Conservation (phyloP, 1,284 basidiomycete genomes). For the Apiotrichum domesticum region DNA sequence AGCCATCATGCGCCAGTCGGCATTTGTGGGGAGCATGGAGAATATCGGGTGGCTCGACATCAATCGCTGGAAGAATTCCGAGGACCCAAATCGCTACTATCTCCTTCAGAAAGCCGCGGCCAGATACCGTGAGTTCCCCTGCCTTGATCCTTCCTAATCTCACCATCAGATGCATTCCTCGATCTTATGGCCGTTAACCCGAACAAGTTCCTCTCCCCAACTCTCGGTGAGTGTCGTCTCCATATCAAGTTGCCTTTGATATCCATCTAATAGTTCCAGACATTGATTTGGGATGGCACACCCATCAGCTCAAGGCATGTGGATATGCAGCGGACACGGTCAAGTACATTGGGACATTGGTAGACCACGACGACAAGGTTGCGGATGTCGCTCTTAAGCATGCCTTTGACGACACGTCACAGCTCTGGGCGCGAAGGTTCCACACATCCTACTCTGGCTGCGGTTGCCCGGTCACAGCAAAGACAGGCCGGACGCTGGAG, state of each 20-base stretch:
- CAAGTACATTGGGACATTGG: constrained; percentile 14
- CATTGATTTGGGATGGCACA: constrained; percentile 46
- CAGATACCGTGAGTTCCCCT: constrained; percentile 30
- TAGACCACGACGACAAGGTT: constrained; percentile 37
- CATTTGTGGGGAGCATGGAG: constrained; percentile 32
- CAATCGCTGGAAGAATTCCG: constrained; percentile 12
- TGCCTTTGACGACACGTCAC: constrained; percentile 20
- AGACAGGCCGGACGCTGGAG: background rate
- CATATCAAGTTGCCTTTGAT: too few relatives aligned
- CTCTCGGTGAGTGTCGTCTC: constrained; percentile 12
- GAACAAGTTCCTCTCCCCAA: constrained; percentile 20
- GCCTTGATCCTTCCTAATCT: too few relatives aligned
- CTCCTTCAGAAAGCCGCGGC: constrained; percentile 29
- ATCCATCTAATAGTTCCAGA: constrained; percentile 23
- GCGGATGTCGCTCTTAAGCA: constrained; percentile 21
- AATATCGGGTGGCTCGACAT: constrained; percentile 31
- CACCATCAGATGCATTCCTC: constrained; percentile 31
- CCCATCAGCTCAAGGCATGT: constrained; percentile 35
- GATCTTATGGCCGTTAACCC: constrained; percentile 27
- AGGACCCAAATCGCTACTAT: constrained; percentile 1
- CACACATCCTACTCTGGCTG: constrained; percentile 13
- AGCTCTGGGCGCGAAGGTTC: constrained; percentile 24
- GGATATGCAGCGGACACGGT: constrained; percentile 24
- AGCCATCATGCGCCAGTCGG: constrained; percentile 29
- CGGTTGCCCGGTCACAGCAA: constrained; percentile 6